Conservation (phyloP, 352 stramenopile species). For the Detonula confervacea region DNA sequence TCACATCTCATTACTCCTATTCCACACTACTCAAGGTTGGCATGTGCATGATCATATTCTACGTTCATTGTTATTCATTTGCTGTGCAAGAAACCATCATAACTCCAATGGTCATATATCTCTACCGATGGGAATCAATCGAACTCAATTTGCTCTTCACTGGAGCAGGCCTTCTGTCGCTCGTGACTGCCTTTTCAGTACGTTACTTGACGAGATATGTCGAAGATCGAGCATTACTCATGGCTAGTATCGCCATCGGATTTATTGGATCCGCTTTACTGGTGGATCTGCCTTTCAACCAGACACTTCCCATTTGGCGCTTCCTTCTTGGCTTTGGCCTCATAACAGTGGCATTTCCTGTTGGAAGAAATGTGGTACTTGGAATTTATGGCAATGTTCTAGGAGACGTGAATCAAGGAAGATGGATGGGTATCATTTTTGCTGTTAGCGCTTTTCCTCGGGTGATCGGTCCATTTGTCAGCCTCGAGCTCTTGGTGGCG, state of each 20-base stretch:
- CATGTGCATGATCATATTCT: constrained; percentile 58
- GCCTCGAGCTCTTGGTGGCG: constrained; percentile 19
- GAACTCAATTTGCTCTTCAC: constrained; percentile 59
- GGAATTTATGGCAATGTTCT: constrained; percentile 58
- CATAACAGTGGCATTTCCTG: constrained; percentile 62
- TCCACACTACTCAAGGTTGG: constrained; percentile 4
- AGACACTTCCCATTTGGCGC: constrained; percentile 33
- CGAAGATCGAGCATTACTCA: constrained; percentile 50
- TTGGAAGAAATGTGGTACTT: constrained; percentile 60
- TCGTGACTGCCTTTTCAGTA: constrained; percentile 56
- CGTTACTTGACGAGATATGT: constrained; percentile 40
- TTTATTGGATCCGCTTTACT: constrained; percentile 52
- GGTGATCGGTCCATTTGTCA: constrained; percentile 57
- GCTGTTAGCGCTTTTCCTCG: constrained; percentile 61
- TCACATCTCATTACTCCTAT: too few relatives aligned
- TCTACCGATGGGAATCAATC: constrained; percentile 50
- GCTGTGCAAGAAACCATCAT: constrained; percentile 68
- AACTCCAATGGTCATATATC: constrained; percentile 45
- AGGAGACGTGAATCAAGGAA: constrained; percentile 56
- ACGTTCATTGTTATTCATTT: constrained; percentile 66
- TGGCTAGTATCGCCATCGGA: constrained; percentile 59
- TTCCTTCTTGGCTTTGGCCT: constrained; percentile 64
- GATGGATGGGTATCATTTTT: constrained; percentile 69
- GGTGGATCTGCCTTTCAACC: constrained; percentile 48
- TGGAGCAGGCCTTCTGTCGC: constrained; percentile 45